phyloP scores from a whole-genome alignment of 2,329 filamentous ascomycete species.

The Trichoderma pleuroti region DNA sequence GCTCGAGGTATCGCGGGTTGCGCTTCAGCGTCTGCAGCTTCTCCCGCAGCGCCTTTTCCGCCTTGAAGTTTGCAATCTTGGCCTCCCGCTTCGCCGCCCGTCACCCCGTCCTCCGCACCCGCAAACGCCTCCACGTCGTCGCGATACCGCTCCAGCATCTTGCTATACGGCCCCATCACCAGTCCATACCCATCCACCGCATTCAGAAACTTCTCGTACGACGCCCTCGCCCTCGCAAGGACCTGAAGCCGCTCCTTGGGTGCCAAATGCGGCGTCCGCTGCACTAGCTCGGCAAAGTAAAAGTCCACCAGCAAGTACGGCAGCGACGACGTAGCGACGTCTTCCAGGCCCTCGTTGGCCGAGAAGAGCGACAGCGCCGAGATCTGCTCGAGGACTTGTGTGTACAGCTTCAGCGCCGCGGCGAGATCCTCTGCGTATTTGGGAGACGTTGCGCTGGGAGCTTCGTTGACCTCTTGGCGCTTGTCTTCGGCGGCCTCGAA shows the following conservation, averaged over 20 bases:
- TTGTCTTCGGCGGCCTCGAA: constrained; percentile 50
- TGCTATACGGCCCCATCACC: constrained; percentile 60
- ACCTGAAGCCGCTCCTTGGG: constrained; percentile 57
- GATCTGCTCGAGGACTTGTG: constrained; percentile 67
- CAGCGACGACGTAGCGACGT: constrained; percentile 78
- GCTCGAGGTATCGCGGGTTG: constrained; percentile 50
- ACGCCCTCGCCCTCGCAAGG: constrained; percentile 60
- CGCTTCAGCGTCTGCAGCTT: constrained; percentile 63
- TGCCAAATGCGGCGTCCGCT: constrained; percentile 57
- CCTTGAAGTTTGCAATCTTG: constrained; percentile 81
- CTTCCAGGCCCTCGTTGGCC: constrained; percentile 82
- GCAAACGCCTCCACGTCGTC: constrained; percentile 72
- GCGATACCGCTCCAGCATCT: constrained; percentile 68
- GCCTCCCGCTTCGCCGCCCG: constrained; percentile 66
- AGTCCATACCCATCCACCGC: constrained; percentile 76
- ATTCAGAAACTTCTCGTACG: constrained; percentile 76
- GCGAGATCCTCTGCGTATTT: constrained; percentile 65
- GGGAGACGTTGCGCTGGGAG: constrained; percentile 62
- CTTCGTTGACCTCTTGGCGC: constrained; percentile 57
- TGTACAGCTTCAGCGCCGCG: constrained; percentile 65
- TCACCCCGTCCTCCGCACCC: constrained; percentile 58
- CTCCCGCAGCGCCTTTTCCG: constrained; percentile 80
- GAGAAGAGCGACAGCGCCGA: constrained; percentile 79
- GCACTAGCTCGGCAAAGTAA: constrained; percentile 74
- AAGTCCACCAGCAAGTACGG: constrained; percentile 80